Conservation (phyloP, 805 yeast species). For the Torulaspora microellipsoides region DNA sequence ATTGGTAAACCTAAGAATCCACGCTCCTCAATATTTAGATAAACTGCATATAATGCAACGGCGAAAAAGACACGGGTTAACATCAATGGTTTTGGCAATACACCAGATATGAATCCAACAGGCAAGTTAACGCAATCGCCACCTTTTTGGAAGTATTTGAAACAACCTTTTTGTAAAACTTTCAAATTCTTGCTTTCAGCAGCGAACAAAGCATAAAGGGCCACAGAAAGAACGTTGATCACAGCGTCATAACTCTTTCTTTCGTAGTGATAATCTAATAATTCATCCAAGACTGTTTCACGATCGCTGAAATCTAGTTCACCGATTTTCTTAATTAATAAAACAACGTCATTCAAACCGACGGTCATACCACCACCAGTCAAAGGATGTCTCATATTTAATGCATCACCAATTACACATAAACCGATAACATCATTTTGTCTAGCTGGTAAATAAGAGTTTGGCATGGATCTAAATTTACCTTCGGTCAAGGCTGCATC, state of each 20-base stretch:
- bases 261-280: conserved; percentile 66
- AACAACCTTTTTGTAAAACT: conserved; percentile 83
- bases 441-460: conserved; percentile 80
- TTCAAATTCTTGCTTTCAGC: conserved; percentile 66
- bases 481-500: conserved; percentile 51
- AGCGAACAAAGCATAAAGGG: conserved; percentile 84
- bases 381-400: conserved; percentile 96
- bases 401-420: conserved; percentile 83
- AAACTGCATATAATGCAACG: conserved; percentile 83
- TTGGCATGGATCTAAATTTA: conserved; percentile 84
- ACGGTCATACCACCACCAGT: conserved; percentile 99
- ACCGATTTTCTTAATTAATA: conserved; percentile 48
- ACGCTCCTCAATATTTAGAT: conserved; percentile 56
- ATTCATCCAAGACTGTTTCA: conserved; percentile 48
- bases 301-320: conserved; percentile 49
- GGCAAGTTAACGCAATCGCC: conserved; percentile 79
- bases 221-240: conserved; percentile 84
- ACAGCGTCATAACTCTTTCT: conserved; percentile 80
- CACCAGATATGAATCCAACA: conserved; percentile 76
- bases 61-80: conserved; percentile 83
- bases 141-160: conserved; percentile 77
- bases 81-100: conserved; percentile 66
- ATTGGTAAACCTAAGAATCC: conserved; percentile 67
- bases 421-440: conserved; percentile 69
- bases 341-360: conserved; percentile 78